Evolutionary conservation across 1,284 basidiomycete genomes (phyloP).

Genomic region (Irpex sp.): DNA sequence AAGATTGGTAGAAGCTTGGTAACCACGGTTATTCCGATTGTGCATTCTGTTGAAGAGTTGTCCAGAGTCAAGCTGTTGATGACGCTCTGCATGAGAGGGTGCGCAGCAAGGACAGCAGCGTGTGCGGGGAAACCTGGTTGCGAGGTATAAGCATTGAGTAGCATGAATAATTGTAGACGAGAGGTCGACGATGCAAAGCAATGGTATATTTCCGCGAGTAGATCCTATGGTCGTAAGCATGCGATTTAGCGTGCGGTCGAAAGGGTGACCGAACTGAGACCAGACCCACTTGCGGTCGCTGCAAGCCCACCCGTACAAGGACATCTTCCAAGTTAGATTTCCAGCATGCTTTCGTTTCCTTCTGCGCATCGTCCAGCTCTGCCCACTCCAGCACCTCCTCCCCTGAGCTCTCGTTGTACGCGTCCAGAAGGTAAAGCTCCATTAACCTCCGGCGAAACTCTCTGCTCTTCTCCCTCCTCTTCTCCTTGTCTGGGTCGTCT

Average conservation of each 20-base stretch:
- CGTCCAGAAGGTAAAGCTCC: slow-evolving; percentile 70
- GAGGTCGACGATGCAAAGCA: slow-evolving; percentile 54
- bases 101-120: slow-evolving; percentile 48
- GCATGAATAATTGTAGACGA: slow-evolving; percentile 61
- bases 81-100: slow-evolving; percentile 57
- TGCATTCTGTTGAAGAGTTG: slow-evolving; percentile 63
- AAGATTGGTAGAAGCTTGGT: slow-evolving; percentile 70
- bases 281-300: slow-evolving; percentile 53
- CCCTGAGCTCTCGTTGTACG: slow-evolving; percentile 64
- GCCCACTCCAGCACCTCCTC: slow-evolving; percentile 71
- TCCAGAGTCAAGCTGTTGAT: slow-evolving; percentile 63
- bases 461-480: slow-evolving; percentile 43
- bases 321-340: slow-evolving; percentile 72
- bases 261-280: slow-evolving; percentile 3
- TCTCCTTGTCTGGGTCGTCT: slow-evolving; percentile 36
- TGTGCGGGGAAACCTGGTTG: slow-evolving; percentile 40
- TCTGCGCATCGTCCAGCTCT: slow-evolving; percentile 52
- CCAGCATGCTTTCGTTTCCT: slow-evolving; percentile 57
- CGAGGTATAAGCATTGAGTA: slow-evolving; percentile 59
- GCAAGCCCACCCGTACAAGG: slow-evolving; percentile 55
- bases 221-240: slow-evolving; percentile 38
- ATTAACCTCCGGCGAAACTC: slow-evolving; percentile 64
- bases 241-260: slow-evolving; percentile 7
- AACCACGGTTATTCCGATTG: slow-evolving; percentile 53
- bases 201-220: slow-evolving; percentile 56